Evolutionary conservation across 176 grass and related monocot species (phyloP).

Genomic region (Canna indica): DNA sequence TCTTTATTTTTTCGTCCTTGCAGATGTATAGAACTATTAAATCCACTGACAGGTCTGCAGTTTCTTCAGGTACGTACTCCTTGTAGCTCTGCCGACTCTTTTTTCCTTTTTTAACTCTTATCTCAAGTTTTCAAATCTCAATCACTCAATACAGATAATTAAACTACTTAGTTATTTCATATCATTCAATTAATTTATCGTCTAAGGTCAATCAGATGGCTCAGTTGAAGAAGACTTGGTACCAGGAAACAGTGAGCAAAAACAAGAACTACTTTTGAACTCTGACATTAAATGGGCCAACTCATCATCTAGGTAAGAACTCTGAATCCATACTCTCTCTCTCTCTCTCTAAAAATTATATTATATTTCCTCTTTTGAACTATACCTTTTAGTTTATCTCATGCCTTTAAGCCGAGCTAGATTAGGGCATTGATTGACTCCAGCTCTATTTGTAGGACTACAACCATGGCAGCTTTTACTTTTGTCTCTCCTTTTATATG

Average conservation of each 20-base stretch:
- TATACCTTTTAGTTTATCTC: neutral
- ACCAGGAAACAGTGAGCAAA: neutral
- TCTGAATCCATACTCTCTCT: neutral
- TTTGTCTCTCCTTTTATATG: constrained; percentile 7
- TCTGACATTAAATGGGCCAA: constrained; percentile 13
- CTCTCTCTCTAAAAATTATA: neutral
- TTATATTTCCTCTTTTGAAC: neutral
- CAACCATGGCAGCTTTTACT: constrained; percentile 12
- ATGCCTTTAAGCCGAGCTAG: neutral
- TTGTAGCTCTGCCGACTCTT: too few relatives aligned
- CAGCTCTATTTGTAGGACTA: neutral
- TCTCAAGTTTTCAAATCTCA: neutral
- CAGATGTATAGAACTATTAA: constrained; percentile 32
- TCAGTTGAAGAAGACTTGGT: constrained; percentile 16
- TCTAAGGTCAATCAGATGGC: constrained; percentile 20
- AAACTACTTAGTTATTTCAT: neutral
- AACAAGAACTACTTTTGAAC: neutral
- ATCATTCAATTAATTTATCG: neutral
- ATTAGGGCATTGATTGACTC: neutral
- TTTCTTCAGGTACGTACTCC: constrained; percentile 20
- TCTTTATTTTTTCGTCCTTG: neutral
- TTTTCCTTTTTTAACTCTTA: constrained; percentile 14
- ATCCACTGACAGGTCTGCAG: constrained; percentile 25
- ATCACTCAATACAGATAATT: too few relatives aligned
- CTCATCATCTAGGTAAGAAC: constrained; percentile 10